Evolutionary conservation across 208 protist species (phyloP).

Genomic region (Porcisia hertigi): DNA sequence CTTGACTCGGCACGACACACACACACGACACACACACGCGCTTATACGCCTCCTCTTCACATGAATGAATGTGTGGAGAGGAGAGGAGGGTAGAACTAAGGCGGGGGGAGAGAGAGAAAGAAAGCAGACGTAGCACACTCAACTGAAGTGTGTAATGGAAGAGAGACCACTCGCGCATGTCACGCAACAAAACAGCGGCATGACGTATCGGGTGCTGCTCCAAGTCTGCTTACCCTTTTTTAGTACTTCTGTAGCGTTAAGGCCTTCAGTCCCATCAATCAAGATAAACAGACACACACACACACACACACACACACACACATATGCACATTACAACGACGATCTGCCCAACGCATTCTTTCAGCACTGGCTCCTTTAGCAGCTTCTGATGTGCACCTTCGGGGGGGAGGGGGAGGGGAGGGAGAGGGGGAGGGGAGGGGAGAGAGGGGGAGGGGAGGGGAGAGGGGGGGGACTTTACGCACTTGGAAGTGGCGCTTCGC

Average conservation of each 20-base stretch:
- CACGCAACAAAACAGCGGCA: too few species aligned
- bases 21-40: not conserved
- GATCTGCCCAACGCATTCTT: not conserved
- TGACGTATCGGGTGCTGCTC: not conserved
- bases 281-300: not conserved
- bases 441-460: not conserved
- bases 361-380: not conserved
- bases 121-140: not conserved
- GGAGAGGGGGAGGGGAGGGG: not conserved
- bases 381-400: not conserved
- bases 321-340: not conserved
- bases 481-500: conserved; percentile 56
- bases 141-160: too few species aligned
- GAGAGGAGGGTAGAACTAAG: not conserved
- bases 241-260: not conserved
- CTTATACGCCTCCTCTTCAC: not conserved
- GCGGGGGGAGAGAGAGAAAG: not conserved
- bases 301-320: not conserved
- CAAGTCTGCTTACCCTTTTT: not conserved
- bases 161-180: too few species aligned
- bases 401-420: too few species aligned
- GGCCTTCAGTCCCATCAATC: not conserved
- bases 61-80: not conserved
- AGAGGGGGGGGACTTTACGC: not conserved
- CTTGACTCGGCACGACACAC: not conserved